Conservation (phyloP, 139 green algal genomes). For the Ulvella scutata region DNA sequence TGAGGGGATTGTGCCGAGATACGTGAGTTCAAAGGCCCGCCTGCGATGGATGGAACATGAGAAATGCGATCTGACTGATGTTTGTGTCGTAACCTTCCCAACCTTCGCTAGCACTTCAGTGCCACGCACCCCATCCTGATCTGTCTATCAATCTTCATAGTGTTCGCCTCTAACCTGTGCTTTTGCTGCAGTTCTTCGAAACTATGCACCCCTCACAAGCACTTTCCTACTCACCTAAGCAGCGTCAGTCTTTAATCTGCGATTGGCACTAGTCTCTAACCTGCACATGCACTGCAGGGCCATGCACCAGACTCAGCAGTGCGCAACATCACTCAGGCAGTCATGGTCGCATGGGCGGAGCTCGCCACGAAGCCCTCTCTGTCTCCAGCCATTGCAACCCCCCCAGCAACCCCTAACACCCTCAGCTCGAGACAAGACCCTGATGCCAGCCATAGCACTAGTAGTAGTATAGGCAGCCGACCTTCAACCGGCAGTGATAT, state of each 20-base stretch:
- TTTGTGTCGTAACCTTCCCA: no score
- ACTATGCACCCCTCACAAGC: neutral
- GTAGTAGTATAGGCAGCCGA: no score
- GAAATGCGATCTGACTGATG: no score
- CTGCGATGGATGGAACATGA: no score
- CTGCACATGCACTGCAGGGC: slow-evolving; percentile 3
- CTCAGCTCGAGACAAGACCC: neutral
- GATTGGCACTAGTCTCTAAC: neutral
- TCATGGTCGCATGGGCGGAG: slow-evolving; percentile 66
- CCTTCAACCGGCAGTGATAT: neutral
- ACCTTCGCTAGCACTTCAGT: no score
- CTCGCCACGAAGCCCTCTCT: no score
- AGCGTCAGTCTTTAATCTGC: neutral
- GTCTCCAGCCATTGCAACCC: slow-evolving; percentile 12
- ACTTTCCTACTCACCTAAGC: neutral
- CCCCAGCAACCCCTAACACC: neutral
- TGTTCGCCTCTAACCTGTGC: neutral
- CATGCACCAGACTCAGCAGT: slow-evolving; percentile 19
- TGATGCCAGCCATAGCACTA: no score
- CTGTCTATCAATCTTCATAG: neutral
- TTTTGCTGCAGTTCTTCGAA: neutral
- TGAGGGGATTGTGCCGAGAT: no score
- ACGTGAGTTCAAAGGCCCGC: no score
- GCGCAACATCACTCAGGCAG: slow-evolving; percentile 22
- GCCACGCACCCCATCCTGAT: no score